Evolutionary conservation across 371 early-diverging fungal species (phyloP), one percentile per base, ranked within the genome.

Genomic region (Mucor saturninus): DNA sequence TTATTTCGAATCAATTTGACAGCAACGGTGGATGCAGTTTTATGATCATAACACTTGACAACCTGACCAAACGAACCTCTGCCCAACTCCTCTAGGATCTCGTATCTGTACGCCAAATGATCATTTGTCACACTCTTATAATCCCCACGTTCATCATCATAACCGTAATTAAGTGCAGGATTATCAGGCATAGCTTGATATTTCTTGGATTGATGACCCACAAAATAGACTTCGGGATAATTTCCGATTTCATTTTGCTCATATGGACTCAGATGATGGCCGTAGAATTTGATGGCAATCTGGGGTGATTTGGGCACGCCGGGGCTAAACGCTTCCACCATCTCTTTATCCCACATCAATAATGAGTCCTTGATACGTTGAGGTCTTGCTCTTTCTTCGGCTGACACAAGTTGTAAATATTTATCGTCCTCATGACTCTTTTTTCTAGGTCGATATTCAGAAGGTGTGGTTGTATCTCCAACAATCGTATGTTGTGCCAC

Each of bases 31-130:
- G 80, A 81, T 29, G 95, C 93, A 1, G 91, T 88, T 67, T 92
- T 91, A 81, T 97, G 96, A 74, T 97, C 96, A 37, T 85, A 86
- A 58, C 95, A 96, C 64, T 94, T 93, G 51, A 95, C 86, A 0
- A 99, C 99, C 71, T 98, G 97, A 9, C 99, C 99, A 83, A 98
- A 99, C 3, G 97, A 95, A 2, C 99, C 99, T 74, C 94, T 92
- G 40, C 99, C 99, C 3, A 99, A 76, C 39, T 91, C 76, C 13
- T 90, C 91, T 40, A 95, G 45, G 28, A 98, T 83, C 69, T 97
- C 96, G 73, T 96, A 98, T 1, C 98, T 88, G 71, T 94, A 98
- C 51, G 82, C 83, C 40, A 98, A 67, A 72, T 98, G 98, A 75
- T 98, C 98, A 65, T 91, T 89, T 52, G 82, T 77, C 28, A 90